Percentiles rank a stretch among this genome's conserved stretches.
Conservation (phyloP, 371 early-diverging fungal genomes). For the Actinomortierella wolfii region DNA sequence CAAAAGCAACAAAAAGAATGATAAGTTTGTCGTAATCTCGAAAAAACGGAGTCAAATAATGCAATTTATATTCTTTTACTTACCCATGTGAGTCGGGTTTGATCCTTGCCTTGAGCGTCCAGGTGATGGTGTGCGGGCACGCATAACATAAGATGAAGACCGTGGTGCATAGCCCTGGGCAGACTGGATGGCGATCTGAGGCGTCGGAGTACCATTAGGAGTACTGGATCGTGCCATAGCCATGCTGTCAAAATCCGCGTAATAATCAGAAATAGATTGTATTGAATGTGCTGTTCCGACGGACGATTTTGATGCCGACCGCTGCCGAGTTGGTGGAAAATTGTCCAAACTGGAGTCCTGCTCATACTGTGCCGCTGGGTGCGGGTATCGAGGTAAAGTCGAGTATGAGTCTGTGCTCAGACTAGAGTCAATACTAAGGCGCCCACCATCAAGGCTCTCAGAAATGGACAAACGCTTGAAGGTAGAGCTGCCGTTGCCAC, state of each 20-base stretch:
- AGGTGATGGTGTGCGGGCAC: constrained; percentile 42
- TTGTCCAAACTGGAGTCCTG: constrained; percentile 19
- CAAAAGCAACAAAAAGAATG: background rate
- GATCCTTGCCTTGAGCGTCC: constrained; percentile 39
- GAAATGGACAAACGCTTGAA: constrained; percentile 30
- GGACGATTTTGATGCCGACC: constrained; percentile 42
- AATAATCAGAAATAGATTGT: constrained; percentile 40
- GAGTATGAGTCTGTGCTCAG: constrained; percentile 27
- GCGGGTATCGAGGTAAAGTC: too few species aligned
- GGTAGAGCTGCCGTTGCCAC: too few species aligned
- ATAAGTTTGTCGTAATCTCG: background rate
- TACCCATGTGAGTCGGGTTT: constrained; percentile 22
- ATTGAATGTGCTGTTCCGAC: constrained; percentile 19
- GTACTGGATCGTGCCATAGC: constrained; percentile 27
- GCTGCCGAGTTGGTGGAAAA: constrained; percentile 31
- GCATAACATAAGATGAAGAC: constrained; percentile 35
- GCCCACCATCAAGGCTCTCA: constrained; percentile 30
- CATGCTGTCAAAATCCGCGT: constrained; percentile 38
- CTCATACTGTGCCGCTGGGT: constrained; percentile 4
- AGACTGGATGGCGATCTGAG: constrained; percentile 41
- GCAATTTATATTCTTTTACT: constrained; percentile 10
- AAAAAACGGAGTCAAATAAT: background rate
- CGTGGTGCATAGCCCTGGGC: constrained; percentile 29
- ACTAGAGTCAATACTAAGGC: constrained; percentile 38
- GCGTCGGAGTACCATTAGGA: constrained; percentile 31